These are phyloP conservation scores for Candida wancherniae DNA, from an alignment of 805 yeast species.

Conservation along the genomic window DNA sequence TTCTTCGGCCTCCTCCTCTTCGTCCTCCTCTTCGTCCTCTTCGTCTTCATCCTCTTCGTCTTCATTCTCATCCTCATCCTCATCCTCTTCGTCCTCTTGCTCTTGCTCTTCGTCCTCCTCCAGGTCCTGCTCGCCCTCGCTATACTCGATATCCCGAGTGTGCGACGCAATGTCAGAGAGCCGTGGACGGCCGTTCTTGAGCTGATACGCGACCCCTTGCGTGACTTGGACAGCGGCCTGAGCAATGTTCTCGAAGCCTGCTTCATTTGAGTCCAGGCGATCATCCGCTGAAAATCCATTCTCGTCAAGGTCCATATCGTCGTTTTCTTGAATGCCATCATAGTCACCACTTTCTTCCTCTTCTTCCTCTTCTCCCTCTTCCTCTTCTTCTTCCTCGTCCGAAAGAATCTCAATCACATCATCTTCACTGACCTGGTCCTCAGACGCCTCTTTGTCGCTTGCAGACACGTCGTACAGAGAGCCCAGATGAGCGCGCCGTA, in stretches of 20 bases:
- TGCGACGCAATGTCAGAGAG: no score
- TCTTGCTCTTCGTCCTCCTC: conserved; percentile 2
- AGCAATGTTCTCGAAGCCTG: no score
- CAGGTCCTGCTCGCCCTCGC: conserved; percentile 1
- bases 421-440: conserved; percentile 10
- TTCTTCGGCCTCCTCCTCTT: conserved; percentile 1
- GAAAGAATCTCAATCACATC: conserved; percentile 13
- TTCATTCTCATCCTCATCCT: conserved; percentile 8
- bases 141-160: no score
- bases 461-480: no score
- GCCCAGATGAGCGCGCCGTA: no score
- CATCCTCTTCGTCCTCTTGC: conserved; percentile 6
- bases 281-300: no score
- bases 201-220: no score
- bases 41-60: background rate
- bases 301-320: no score
- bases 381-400: conserved; percentile 8
- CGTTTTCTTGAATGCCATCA: conserved; percentile 2
- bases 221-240: no score
- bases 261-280: no score
- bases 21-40: conserved; percentile 1
- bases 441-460: no score
- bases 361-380: conserved; percentile 1
- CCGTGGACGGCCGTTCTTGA: no score
- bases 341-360: conserved; percentile 6